Evolutionary conservation across 495 filamentous ascomycete species (phyloP).

Genomic region (Elasticomyces elasticus): DNA sequence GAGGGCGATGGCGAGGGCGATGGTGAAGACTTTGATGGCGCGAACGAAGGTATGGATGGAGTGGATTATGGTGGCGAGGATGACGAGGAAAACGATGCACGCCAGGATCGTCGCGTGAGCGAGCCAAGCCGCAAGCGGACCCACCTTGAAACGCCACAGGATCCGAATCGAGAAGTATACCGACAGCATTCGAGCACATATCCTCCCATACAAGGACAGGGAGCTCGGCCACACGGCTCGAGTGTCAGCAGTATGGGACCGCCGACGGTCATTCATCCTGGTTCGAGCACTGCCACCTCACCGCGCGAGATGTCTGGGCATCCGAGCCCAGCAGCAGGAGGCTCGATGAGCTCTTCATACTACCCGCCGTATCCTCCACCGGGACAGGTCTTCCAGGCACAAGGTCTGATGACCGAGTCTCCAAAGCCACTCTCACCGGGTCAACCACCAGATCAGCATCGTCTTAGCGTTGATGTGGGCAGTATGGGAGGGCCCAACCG

Average conservation of each 20-base stretch:
- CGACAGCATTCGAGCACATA: conserved; percentile 65
- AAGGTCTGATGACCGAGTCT: conserved; percentile 69
- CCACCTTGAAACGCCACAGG: conserved; percentile 40
- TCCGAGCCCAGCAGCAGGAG: conserved; percentile 15
- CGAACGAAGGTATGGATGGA: conserved; percentile 60
- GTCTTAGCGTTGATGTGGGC: conserved; percentile 44
- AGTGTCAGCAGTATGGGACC: conserved; percentile 26
- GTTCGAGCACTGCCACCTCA: conserved; percentile 16
- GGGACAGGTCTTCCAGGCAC: conserved; percentile 22
- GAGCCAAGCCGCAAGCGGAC: conserved; percentile 63
- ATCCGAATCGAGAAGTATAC: conserved; percentile 38
- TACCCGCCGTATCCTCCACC: background rate
- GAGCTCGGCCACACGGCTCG: conserved; percentile 15
- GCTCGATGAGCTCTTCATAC: conserved; percentile 4
- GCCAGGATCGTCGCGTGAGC: conserved; percentile 35
- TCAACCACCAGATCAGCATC: conserved; percentile 49
- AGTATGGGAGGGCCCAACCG: conserved; percentile 35
- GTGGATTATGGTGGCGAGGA: conserved; percentile 48
- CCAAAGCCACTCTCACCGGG: conserved; percentile 78
- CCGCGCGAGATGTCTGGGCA: conserved; percentile 22
- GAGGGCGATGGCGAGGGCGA: conserved; percentile 71
- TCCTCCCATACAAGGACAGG: conserved; percentile 55
- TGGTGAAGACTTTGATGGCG: conserved; percentile 38
- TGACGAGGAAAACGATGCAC: conserved; percentile 44
- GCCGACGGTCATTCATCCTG: conserved; percentile 21